Evolutionary conservation across 2,329 filamentous ascomycete species (phyloP).

Genomic region (Botryotinia narcissicola): DNA sequence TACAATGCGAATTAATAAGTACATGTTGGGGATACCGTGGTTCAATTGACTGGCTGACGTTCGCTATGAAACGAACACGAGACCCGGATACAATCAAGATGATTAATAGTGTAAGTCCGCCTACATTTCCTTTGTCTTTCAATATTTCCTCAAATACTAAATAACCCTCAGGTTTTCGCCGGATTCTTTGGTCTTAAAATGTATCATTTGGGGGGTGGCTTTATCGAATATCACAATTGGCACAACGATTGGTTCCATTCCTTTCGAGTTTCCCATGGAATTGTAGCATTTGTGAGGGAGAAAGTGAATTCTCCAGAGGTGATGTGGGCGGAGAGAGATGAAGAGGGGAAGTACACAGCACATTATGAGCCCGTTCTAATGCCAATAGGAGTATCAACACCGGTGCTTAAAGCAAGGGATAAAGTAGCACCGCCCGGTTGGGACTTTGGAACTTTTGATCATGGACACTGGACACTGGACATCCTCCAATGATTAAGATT

Average conservation of each 20-base stretch:
- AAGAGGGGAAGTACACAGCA: too few species aligned
- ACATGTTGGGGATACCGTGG: not conserved
- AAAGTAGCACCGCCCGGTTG: too few species aligned
- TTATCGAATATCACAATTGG: constrained; percentile 6
- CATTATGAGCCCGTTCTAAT: not conserved
- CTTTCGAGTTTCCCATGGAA: not conserved
- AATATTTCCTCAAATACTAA: not conserved
- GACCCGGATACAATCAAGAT: not conserved
- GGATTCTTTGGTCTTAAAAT: not conserved
- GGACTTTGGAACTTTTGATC: not conserved
- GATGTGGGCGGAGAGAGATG: not conserved
- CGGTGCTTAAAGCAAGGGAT: not conserved
- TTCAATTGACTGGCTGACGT: not conserved
- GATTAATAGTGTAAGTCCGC: not conserved
- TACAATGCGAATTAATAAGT: not conserved
- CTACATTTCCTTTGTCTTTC: not conserved
- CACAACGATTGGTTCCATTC: not conserved
- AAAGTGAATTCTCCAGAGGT: not conserved
- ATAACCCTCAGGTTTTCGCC: not conserved
- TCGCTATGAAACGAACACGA: not conserved
- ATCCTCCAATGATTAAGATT: not conserved
- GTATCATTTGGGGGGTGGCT: not conserved
- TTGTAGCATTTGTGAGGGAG: not conserved
- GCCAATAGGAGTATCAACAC: not conserved
- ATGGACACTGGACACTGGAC: not conserved